Evolutionary conservation across 306 rosid genomes (phyloP), one percentile per base, ranked within the genome.

Genomic region (Citrullus mucosospermus): DNA sequence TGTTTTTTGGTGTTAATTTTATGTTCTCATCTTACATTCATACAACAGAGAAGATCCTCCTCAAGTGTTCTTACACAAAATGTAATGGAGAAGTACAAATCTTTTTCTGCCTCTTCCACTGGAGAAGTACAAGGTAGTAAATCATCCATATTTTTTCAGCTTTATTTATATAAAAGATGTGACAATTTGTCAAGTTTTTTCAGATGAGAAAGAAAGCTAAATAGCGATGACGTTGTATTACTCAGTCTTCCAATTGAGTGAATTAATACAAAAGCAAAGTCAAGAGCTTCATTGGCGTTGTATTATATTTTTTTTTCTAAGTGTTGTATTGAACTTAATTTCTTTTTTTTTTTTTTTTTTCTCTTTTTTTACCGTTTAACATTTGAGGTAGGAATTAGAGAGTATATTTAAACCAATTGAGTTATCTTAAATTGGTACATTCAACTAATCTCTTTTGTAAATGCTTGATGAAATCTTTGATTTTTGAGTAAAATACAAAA

Each of bases 31-130:
- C 58, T 48, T 25, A 62, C 13, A n/a, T 63, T 62, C 62, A 63
- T 43, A 28, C 72, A 46, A 80, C 82, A 92, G 98, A 80, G 96
- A 85, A 78, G 88, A 84, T 82, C 87, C 79, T 68, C 96, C 96
- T 77, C 89, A 77, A 78, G 69, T 95, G 74, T 91, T 91, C 86
- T 75, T 92, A 65, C 92, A 90, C 12, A 48, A 48, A 48, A 48
- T 75, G 84, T 79, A 34, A 38, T 85, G 71, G 87, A 84, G 60
- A 36, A 75, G 77, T 68, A 79, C 8, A 78, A 66, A 84, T 81
- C 93, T 60, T 51, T 18, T 71, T 82, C 90, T 77, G 80, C 85
- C 53, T 85, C 88, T 85, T 87, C 83, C 9, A 50, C 85, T 76
- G 54, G 79, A 34, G 28, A 51, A 83, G 83, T 55, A 79, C 70